Conservation (phyloP, 352 stramenopile genomes). For the Phytophthora pinifolia region DNA sequence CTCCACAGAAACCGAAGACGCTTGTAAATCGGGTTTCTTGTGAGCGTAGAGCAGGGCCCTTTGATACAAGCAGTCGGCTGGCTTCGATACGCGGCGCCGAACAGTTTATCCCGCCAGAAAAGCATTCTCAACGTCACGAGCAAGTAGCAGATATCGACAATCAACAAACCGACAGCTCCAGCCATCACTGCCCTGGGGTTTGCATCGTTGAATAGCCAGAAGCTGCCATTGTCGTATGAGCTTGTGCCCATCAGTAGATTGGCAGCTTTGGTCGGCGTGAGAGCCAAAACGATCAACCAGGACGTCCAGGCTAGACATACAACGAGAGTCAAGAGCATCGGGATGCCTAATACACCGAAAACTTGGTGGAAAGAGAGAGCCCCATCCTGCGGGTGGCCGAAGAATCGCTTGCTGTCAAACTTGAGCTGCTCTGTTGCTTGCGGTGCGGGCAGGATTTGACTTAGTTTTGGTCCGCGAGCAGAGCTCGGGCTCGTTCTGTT, state of each 20-base stretch:
- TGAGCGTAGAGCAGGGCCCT: neutral
- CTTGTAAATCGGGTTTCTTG: neutral
- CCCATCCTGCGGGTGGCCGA: slow-evolving; percentile 1
- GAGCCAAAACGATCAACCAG: slow-evolving; percentile 39
- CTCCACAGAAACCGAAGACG: slow-evolving; percentile 2
- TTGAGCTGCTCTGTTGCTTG: slow-evolving; percentile 10
- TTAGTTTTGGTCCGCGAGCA: neutral
- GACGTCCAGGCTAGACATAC: slow-evolving; percentile 32
- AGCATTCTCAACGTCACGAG: slow-evolving; percentile 29
- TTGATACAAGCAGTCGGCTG: neutral
- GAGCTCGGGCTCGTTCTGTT: neutral
- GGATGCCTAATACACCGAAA: slow-evolving; percentile 10
- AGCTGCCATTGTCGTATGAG: slow-evolving; percentile 44
- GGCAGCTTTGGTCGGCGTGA: slow-evolving; percentile 30
- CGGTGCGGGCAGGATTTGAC: slow-evolving; percentile 3
- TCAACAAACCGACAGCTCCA: slow-evolving; percentile 24
- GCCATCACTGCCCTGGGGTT: slow-evolving; percentile 1
- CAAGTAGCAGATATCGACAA: slow-evolving; percentile 31
- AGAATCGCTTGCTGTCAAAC: slow-evolving; percentile 6
- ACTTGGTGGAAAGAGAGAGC: slow-evolving; percentile 10
- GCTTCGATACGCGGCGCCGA: slow-evolving; percentile 12
- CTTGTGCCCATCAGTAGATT: slow-evolving; percentile 51
- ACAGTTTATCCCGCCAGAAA: slow-evolving; percentile 22
- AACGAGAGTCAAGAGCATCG: slow-evolving; percentile 22
- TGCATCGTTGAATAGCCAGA: slow-evolving; percentile 39